Evolutionary conservation across 768 basidiomycete species (phyloP), one percentile per base, ranked within the genome.

Genomic region (Boletus speciosus): DNA sequence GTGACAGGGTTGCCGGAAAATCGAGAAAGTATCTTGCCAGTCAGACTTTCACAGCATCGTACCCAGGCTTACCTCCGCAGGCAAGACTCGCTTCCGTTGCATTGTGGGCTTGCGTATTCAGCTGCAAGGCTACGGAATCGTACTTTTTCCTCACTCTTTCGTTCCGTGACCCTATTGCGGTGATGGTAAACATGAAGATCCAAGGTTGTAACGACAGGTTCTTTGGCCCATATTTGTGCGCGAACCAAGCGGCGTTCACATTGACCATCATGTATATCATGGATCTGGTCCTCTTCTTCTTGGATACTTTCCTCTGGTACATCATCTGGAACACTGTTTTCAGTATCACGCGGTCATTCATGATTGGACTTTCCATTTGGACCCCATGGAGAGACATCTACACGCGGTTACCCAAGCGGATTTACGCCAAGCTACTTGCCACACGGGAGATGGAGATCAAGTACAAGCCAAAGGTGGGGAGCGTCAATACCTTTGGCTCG

Each of bases 231-330:
- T 78, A 76, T 9, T 81, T 99, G 15, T 99, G 97, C 74, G 76
- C 78, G 45, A 95, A 98, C 69, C 97, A 99, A 61, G 90, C 94
- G 2, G 91, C 90, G 4, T 98, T 98, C 73, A 88, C 96, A 9
- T 73, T 99, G 67, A 84, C 97, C 51, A 89, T 98, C 78, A 99
- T 98, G 96, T 98, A 94, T 69, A 76, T 97, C 77, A 98, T 98
- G 96, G 97, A 98, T 67, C 75, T 99, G 44, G 84, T 88, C 48
- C 82, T 99, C 42, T 99, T 92, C 82, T 99, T 98, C 83, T 79
- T 99, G 72, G 97, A 99, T 76, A 99, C 97, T 7, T 99, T 98
- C 88, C 75, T 99, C 31, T 99, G 97, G 97, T 99, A 95, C 68
- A 95, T 98, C 75, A 98, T 98, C 68, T 98, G 96, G 96, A 98